Evolutionary conservation across 2,329 filamentous ascomycete species (phyloP).

Genomic region (Rugonectria rugulosa): DNA sequence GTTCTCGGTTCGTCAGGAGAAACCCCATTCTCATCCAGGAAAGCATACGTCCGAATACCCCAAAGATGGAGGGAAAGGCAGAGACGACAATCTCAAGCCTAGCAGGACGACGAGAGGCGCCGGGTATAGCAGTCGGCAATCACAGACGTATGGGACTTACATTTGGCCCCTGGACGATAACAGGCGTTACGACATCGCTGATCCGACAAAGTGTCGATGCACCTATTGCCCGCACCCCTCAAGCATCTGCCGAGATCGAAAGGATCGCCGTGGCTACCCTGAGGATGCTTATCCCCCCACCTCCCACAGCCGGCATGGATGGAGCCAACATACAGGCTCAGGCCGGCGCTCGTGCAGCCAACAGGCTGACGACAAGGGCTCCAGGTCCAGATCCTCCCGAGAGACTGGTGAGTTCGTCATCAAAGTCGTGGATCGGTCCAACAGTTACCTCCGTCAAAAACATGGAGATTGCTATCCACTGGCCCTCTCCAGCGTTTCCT

Average conservation of each 20-base stretch:
- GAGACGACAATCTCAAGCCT: too few species aligned
- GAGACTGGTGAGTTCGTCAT: slow-evolving; percentile 23
- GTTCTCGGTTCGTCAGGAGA: neutral
- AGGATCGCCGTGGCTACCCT: slow-evolving; percentile 2
- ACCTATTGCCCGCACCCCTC: slow-evolving; percentile 36
- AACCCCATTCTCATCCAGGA: neutral
- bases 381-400: neutral
- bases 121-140: neutral
- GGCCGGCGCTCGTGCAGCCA: neutral
- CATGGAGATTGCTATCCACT: slow-evolving; percentile 32
- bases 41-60: neutral
- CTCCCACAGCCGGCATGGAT: neutral
- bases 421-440: slow-evolving; percentile 32
- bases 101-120: neutral
- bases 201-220: slow-evolving; percentile 33
- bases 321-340: slow-evolving; percentile 1
- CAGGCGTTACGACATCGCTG: slow-evolving; percentile 26
- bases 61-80: neutral
- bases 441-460: slow-evolving; percentile 18
- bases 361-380: neutral
- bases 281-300: neutral
- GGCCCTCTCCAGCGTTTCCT: slow-evolving; percentile 25
- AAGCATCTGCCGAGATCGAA: slow-evolving; percentile 19
- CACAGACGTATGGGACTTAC: slow-evolving; percentile 32
- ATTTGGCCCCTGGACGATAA: slow-evolving; percentile 26